phyloP scores from a whole-genome alignment of 257 asterid species.

The Solanum tacnaense region DNA sequence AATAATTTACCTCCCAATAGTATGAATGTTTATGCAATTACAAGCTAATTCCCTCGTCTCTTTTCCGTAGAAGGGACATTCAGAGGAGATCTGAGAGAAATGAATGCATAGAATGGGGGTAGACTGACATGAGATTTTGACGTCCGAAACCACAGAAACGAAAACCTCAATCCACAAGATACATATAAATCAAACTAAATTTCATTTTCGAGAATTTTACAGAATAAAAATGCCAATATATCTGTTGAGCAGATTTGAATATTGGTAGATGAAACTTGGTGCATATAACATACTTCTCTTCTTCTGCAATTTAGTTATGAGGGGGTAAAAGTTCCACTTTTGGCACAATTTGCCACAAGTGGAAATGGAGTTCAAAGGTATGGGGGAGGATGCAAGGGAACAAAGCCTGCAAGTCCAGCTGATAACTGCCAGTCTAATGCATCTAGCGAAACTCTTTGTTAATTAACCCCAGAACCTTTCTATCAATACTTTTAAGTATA shows the following conservation, averaged over 20 bases:
- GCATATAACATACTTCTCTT: neutral
- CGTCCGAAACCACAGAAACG: neutral
- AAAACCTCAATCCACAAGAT: neutral
- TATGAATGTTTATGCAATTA: neutral
- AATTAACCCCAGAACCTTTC: neutral
- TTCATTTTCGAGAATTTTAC: neutral
- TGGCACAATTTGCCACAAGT: neutral
- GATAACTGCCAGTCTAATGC: neutral
- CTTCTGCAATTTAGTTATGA: slow-evolving; percentile 11
- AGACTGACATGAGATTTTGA: neutral
- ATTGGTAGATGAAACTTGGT: neutral
- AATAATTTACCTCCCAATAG: neutral
- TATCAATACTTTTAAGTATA: slow-evolving; percentile 14
- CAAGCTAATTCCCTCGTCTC: neutral
- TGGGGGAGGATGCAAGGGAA: neutral
- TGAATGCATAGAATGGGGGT: neutral
- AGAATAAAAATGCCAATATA: neutral
- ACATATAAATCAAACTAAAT: neutral
- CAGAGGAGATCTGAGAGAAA: neutral
- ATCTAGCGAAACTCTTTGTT: neutral
- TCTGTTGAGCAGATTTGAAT: neutral
- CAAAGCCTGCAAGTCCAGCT: neutral
- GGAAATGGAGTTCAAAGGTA: neutral
- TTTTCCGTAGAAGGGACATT: neutral
- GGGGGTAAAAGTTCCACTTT: neutral